These are phyloP conservation scores for Lasiosphaeris hirsuta DNA, from an alignment of 495 filamentous ascomycete genomes.

Conservation along the genomic window DNA sequence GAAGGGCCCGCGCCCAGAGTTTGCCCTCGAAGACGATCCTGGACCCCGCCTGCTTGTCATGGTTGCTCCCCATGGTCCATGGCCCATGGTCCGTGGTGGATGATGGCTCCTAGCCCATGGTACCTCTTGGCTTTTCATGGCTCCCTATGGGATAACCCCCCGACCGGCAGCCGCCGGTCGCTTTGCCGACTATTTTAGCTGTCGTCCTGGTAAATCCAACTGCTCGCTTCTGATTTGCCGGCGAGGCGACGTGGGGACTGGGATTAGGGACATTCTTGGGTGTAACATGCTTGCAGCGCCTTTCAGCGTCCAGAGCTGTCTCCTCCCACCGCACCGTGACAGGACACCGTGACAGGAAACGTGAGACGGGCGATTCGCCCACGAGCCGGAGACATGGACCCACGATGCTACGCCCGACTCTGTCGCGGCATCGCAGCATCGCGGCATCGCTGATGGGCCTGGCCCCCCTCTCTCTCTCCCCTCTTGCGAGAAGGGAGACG, in stretches of 20 bases:
- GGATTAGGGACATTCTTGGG: neutral
- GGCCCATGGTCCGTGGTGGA: no score
- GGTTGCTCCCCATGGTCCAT: neutral
- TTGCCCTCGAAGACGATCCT: conserved; percentile 19
- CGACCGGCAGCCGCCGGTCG: conserved; percentile 16
- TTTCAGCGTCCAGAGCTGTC: no score
- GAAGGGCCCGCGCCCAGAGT: neutral
- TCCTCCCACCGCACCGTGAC: conserved; percentile 8
- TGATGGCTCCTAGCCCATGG: no score
- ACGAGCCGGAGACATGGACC: conserved; percentile 19
- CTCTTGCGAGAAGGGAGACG: neutral
- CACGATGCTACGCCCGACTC: conserved; percentile 12
- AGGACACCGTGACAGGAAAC: neutral
- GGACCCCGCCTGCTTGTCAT: conserved; percentile 6
- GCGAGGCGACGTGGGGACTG: neutral
- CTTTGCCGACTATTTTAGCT: conserved; percentile 18
- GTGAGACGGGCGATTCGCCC: conserved; percentile 30
- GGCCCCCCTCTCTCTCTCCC: neutral
- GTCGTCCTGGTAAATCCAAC: conserved; percentile 24
- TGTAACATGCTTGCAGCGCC: neutral
- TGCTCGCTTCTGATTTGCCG: conserved; percentile 32
- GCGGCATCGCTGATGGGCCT: conserved; percentile 9
- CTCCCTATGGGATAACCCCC: no score
- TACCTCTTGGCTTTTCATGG: no score
- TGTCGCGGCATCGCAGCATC: conserved; percentile 6